A percentile compares a stretch with the other conserved stretches of the same genome.
These are phyloP conservation scores for Sporobolomyces phaffii DNA, from an alignment of 768 basidiomycete species.

Conservation along the genomic window DNA sequence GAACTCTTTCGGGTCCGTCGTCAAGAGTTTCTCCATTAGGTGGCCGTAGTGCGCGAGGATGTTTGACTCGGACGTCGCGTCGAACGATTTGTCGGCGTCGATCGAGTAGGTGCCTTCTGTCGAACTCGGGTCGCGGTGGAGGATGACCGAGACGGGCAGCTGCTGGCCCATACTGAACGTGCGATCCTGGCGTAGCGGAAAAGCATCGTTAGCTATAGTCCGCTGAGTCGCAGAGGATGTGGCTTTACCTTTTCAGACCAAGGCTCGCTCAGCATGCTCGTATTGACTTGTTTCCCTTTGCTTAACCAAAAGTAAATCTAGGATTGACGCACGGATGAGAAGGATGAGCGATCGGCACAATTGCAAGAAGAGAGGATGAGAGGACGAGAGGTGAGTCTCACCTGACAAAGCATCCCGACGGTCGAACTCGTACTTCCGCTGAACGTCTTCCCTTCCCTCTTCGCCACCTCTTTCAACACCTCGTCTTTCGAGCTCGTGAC, in stretches of 20 bases:
- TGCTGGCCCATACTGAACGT: conserved; percentile 72
- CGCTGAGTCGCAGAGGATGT: not conserved
- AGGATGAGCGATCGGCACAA: not conserved
- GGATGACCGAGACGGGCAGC: conserved; percentile 64
- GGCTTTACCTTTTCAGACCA: conserved; percentile 48
- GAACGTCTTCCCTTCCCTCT: conserved; percentile 57
- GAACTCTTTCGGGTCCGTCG: conserved; percentile 62
- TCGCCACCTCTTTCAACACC: conserved; percentile 53
- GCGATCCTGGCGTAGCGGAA: conserved; percentile 49
- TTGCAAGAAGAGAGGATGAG: too few species aligned
- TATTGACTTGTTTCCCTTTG: conserved; percentile 62
- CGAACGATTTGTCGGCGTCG: conserved; percentile 48
- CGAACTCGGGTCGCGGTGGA: conserved; percentile 57
- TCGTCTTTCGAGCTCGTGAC: conserved; percentile 70
- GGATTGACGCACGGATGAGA: conserved; percentile 51
- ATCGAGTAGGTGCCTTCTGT: conserved; percentile 45
- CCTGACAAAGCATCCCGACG: conserved; percentile 35
- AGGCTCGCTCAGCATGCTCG: conserved; percentile 55
- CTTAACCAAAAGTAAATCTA: conserved; percentile 82
- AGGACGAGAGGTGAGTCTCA: not conserved
- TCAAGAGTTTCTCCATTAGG: conserved; percentile 81
- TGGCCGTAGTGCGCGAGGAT: conserved; percentile 53
- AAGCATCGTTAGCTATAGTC: not conserved
- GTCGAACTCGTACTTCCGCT: conserved; percentile 76
- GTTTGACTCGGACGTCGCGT: conserved; percentile 15